These are phyloP conservation scores for Aspergillus cristatus DNA, from an alignment of 495 filamentous ascomycete genomes.

Conservation along the genomic window DNA sequence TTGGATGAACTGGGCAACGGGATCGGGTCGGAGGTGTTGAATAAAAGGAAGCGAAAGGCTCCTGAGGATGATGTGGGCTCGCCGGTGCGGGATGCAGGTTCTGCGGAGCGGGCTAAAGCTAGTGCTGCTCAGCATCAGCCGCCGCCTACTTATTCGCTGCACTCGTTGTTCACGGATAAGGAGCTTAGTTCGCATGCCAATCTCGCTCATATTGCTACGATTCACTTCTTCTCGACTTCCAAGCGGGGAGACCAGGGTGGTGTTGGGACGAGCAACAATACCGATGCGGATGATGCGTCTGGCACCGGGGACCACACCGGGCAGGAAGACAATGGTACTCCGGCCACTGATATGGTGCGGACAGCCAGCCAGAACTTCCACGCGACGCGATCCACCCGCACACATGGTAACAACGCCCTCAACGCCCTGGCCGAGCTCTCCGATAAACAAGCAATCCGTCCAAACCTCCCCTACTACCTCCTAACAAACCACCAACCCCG, in stretches of 20 bases:
- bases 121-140: constrained; percentile 30
- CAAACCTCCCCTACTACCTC: constrained; percentile 54
- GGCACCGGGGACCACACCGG: constrained; percentile 30
- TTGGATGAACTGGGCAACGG: constrained; percentile 64
- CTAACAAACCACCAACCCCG: constrained; percentile 42
- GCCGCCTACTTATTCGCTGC: constrained; percentile 61
- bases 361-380: constrained; percentile 57
- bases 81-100: constrained; percentile 48
- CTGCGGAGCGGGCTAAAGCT: constrained; percentile 37
- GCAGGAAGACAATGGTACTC: constrained; percentile 45
- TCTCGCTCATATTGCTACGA: constrained; percentile 56
- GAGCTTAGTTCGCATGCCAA: constrained; percentile 73
- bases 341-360: constrained; percentile 60
- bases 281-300: constrained; percentile 35
- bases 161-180: constrained; percentile 89
- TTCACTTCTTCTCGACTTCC: constrained; percentile 45
- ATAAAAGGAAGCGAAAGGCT: constrained; percentile 73
- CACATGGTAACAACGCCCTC: constrained; percentile 46
- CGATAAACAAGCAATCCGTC: constrained; percentile 53
- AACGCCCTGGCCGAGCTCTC: constrained; percentile 53
- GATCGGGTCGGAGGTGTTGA: constrained; percentile 42
- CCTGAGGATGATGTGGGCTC: constrained; percentile 65
- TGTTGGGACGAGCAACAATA: constrained; percentile 35
- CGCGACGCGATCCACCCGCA: constrained; percentile 62
- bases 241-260: constrained; percentile 38